These are phyloP conservation scores for Bullera alba DNA, from an alignment of 768 basidiomycete genomes.

Conservation along the genomic window DNA sequence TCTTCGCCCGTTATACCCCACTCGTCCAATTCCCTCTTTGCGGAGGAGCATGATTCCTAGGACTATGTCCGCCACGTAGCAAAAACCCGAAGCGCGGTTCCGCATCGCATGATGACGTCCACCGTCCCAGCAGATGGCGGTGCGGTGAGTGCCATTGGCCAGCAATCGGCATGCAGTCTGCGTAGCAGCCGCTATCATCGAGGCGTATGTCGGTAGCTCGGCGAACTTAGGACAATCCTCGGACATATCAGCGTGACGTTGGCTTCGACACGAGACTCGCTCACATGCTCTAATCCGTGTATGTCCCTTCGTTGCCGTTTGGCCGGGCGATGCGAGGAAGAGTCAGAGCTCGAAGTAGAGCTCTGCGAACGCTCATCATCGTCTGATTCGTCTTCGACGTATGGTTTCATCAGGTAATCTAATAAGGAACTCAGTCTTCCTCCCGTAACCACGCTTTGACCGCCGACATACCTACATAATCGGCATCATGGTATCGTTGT, in stretches of 20 bases:
- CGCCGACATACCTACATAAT: constrained; percentile 60
- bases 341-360: background rate
- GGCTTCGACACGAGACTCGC: constrained; percentile 11
- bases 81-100: constrained; percentile 75
- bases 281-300: constrained; percentile 60
- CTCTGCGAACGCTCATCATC: constrained; percentile 25
- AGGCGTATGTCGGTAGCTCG: constrained; percentile 62
- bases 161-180: constrained; percentile 65
- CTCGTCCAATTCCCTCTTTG: constrained; percentile 7
- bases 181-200: constrained; percentile 66
- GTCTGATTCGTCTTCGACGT: constrained; percentile 2
- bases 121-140: constrained; percentile 85
- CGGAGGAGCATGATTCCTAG: constrained; percentile 66
- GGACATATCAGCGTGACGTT: background rate
- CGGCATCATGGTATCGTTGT: constrained; percentile 60
- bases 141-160: constrained; percentile 47
- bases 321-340: background rate
- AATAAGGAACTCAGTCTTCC: no score
- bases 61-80: constrained; percentile 86
- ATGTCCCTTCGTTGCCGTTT: constrained; percentile 22
- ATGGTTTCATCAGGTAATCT: background rate
- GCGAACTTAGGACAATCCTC: constrained; percentile 80
- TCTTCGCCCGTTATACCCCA: background rate
- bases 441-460: constrained; percentile 11
- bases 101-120: constrained; percentile 86